Evolutionary conservation across 1,139 yeast species (phyloP).

Genomic region (Pneumocystis carinii): DNA sequence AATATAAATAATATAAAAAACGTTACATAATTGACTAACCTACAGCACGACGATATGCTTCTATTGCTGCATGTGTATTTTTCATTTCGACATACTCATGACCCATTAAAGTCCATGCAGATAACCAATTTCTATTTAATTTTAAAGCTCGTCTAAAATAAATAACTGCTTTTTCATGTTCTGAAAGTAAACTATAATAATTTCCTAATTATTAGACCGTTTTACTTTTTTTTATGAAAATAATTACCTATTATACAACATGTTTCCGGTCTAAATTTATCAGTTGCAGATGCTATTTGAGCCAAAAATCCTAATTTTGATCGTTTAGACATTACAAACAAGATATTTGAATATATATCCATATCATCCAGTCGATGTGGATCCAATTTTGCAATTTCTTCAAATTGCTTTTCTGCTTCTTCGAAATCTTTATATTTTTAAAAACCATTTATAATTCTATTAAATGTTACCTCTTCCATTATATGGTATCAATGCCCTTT

Average conservation of each 20-base stretch:
- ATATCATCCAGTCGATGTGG: constrained; percentile 81
- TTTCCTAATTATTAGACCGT: constrained; percentile 26
- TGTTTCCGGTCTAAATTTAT: constrained; percentile 83
- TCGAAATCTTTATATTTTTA: constrained; percentile 45
- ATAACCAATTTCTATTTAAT: constrained; percentile 61
- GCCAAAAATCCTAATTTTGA: constrained; percentile 77
- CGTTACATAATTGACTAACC: constrained; percentile 14
- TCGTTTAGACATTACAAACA: constrained; percentile 84
- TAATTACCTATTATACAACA: constrained; percentile 67
- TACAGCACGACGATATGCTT: constrained; percentile 84
- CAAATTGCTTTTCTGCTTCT: constrained; percentile 68
- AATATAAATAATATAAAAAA: neutral
- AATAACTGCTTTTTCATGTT: constrained; percentile 88
- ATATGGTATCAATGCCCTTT: constrained; percentile 65
- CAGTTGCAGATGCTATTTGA: constrained; percentile 68
- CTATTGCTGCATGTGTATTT: constrained; percentile 95
- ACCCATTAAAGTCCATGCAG: constrained; percentile 98
- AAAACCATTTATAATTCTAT: neutral
- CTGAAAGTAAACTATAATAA: constrained; percentile 79
- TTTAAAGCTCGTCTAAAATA: constrained; percentile 82
- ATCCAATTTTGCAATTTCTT: constrained; percentile 54
- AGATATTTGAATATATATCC: constrained; percentile 81
- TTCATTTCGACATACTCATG: constrained; percentile 95
- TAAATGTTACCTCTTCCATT: constrained; percentile 29
- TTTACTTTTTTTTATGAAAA: neutral